Percentiles rank a stretch among this genome's conserved stretches.
Conservation (phyloP, 1,284 basidiomycete species). For the Cryptococcus amylolentus region DNA sequence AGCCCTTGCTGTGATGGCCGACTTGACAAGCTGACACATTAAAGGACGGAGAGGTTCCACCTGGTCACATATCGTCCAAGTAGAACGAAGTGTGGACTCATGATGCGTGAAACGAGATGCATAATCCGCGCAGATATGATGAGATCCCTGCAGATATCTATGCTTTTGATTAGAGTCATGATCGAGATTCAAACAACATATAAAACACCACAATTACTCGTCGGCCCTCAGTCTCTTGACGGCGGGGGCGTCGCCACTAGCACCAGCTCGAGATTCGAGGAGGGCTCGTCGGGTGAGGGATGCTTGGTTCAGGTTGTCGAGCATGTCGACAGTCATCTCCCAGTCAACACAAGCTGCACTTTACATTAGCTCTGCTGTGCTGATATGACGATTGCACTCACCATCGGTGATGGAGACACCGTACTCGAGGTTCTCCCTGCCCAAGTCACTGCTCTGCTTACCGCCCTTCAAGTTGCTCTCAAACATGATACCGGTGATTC, state of each 20-base stretch:
- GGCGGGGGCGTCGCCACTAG: conserved; percentile 16
- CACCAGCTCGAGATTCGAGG: conserved; percentile 24
- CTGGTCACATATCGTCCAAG: background rate
- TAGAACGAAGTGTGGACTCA: background rate
- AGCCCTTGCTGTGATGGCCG: conserved; percentile 3
- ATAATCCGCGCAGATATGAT: background rate
- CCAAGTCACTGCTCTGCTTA: conserved; percentile 63
- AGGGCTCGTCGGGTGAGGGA: conserved; percentile 37
- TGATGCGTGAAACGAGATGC: background rate
- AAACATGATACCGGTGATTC: conserved; percentile 92
- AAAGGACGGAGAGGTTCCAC: background rate
- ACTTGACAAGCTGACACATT: no score
- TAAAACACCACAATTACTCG: conserved; percentile 6
- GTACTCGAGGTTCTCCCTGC: conserved; percentile 64
- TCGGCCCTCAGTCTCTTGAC: conserved; percentile 30
- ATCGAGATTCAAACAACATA: background rate
- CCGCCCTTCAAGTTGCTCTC: conserved; percentile 89
- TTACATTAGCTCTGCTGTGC: background rate
- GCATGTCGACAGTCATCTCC: conserved; percentile 67
- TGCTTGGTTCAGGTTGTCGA: conserved; percentile 65
- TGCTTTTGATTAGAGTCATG: background rate
- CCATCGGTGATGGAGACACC: conserved; percentile 86
- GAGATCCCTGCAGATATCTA: background rate
- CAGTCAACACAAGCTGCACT: conserved; percentile 77
- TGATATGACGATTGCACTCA: conserved; percentile 8